These are phyloP conservation scores for Hypericum androsaemum DNA, from an alignment of 345 rosid species.

Conservation along the genomic window DNA sequence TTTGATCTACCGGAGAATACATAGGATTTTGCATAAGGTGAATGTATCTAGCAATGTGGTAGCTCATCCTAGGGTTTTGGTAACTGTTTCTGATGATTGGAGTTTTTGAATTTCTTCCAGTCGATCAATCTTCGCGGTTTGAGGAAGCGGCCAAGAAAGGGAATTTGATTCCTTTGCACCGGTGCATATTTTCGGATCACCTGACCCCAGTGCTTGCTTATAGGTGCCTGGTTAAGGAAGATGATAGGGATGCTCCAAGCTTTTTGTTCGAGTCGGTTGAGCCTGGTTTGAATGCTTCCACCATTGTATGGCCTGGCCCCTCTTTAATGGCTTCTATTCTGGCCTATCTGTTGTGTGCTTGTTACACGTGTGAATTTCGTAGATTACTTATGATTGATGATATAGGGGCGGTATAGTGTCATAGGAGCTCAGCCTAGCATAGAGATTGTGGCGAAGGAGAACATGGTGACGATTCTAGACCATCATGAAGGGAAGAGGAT, in stretches of 20 bases:
- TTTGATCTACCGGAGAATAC: no score
- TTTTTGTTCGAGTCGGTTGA: slow-evolving; percentile 81
- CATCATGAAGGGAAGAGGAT: slow-evolving; percentile 40
- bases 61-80: no score
- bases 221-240: slow-evolving; percentile 77
- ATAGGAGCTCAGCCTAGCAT: slow-evolving; percentile 76
- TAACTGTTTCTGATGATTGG: no score
- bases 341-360: neutral
- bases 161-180: slow-evolving; percentile 56
- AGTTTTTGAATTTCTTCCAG: slow-evolving; percentile 22
- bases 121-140: slow-evolving; percentile 30
- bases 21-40: no score
- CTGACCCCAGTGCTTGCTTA: slow-evolving; percentile 83
- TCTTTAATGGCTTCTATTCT: neutral
- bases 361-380: neutral
- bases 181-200: slow-evolving; percentile 74
- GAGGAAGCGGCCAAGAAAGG: slow-evolving; percentile 51
- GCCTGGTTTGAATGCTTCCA: slow-evolving; percentile 48
- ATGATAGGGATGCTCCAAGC: slow-evolving; percentile 80
- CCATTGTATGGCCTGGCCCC: slow-evolving; percentile 34
- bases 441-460: slow-evolving; percentile 68
- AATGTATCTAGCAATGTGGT: no score
- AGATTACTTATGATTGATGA: slow-evolving; percentile 14
- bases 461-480: slow-evolving; percentile 63
- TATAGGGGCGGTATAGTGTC: slow-evolving; percentile 72